Conservation (phyloP, 352 stramenopile species). For the Phytophthora niederhauseri region DNA sequence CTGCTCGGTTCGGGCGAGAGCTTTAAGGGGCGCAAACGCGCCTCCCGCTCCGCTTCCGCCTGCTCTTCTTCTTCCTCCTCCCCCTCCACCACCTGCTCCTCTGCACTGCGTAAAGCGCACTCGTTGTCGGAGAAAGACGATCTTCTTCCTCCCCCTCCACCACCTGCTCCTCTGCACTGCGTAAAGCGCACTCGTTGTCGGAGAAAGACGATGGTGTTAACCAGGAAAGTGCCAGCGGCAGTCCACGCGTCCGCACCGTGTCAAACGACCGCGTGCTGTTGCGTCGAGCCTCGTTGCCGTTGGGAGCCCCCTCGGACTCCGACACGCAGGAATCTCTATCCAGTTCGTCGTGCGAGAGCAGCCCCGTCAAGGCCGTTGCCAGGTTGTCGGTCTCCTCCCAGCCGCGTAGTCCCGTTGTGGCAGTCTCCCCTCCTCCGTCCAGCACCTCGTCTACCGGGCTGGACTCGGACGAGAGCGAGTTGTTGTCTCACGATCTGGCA, state of each 20-base stretch:
- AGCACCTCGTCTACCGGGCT: constrained; percentile 20
- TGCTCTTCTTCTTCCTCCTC: not conserved
- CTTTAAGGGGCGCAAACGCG: constrained; percentile 8
- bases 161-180: not conserved
- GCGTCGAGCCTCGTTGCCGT: constrained; percentile 21
- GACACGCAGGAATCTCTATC: constrained; percentile 21
- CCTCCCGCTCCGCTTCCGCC: constrained; percentile 1
- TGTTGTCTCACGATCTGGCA: constrained; percentile 26
- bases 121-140: constrained; percentile 18
- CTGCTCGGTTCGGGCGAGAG: constrained; percentile 15
- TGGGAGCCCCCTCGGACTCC: constrained; percentile 14
- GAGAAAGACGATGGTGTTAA: constrained; percentile 22
- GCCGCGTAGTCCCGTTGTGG: not conserved
- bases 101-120: constrained; percentile 2
- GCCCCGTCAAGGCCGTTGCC: constrained; percentile 10
- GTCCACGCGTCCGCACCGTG: constrained; percentile 8
- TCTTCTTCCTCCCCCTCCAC: not conserved
- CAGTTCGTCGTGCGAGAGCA: constrained; percentile 27
- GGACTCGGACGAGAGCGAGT: constrained; percentile 20
- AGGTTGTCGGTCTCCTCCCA: constrained; percentile 8
- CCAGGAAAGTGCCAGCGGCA: not conserved
- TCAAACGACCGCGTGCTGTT: constrained; percentile 21
- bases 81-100: not conserved
- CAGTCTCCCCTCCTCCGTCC: constrained; percentile 16
- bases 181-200: not conserved